Percentiles rank a stretch among this genome's conserved stretches.
phyloP scores from a whole-genome alignment of 768 basidiomycete species.

The Pleurotus salmoneostramineus region DNA sequence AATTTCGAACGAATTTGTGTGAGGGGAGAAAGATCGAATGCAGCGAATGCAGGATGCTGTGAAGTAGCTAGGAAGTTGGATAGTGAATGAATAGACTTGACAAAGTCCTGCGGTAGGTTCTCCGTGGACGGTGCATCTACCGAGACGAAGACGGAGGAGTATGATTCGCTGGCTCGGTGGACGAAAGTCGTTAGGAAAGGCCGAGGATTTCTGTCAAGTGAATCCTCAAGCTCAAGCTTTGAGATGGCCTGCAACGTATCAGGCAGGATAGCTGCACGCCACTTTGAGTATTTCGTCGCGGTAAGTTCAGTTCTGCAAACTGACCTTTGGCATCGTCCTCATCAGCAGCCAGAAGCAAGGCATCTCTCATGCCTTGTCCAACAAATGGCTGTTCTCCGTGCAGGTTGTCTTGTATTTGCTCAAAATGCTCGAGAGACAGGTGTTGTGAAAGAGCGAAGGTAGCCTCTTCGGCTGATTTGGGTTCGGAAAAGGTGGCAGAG shows the following conservation, averaged over 20 bases:
- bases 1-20: constrained; percentile 39
- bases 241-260: constrained; percentile 46
- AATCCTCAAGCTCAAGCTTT: constrained; percentile 28
- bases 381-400: constrained; percentile 46
- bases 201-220: constrained; percentile 31
- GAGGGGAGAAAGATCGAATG: constrained; percentile 54
- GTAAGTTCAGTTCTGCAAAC: too few species aligned
- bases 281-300: too few species aligned
- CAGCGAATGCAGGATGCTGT: constrained; percentile 53
- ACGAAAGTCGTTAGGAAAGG: constrained; percentile 55
- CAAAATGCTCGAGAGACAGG: constrained; percentile 67
- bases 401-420: constrained; percentile 28
- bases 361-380: constrained; percentile 47
- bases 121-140: constrained; percentile 3
- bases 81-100: constrained; percentile 39
- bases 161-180: constrained; percentile 54
- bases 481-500: constrained; percentile 22
- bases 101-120: constrained; percentile 28
- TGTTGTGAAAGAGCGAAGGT: constrained; percentile 62
- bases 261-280: constrained; percentile 51
- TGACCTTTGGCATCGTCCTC: constrained; percentile 53
- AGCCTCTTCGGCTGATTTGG: constrained; percentile 48
- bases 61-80: constrained; percentile 51
- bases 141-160: constrained; percentile 46
- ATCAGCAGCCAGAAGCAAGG: constrained; percentile 52